Percentiles rank a stretch among this genome's conserved stretches.
Evolutionary conservation across 139 green algal species (phyloP).

Genomic region (Coccomyxa sp.): DNA sequence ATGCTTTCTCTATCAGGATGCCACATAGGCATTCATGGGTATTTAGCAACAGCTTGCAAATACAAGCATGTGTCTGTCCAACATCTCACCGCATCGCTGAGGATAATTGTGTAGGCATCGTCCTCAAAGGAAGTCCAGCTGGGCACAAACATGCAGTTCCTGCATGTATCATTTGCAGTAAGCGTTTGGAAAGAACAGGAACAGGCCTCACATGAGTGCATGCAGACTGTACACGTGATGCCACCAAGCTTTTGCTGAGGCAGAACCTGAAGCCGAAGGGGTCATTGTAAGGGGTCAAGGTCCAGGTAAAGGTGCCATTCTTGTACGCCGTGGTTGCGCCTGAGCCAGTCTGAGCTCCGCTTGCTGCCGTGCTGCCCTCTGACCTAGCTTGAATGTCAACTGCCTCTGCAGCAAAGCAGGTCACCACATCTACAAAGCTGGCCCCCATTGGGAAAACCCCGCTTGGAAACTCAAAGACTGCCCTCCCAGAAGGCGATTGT

Average conservation of each 20-base stretch:
- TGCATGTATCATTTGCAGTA: background rate
- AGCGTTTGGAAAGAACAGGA: background rate
- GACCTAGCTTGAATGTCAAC: background rate
- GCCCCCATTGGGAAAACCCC: background rate
- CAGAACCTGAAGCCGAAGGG: background rate
- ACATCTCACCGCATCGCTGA: background rate
- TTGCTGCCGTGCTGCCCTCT: background rate
- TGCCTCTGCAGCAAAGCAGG: background rate
- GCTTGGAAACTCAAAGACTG: background rate
- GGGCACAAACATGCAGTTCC: background rate
- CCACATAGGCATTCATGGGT: too few relatives aligned
- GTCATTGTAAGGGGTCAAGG: background rate
- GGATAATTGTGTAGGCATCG: background rate
- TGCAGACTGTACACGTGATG: background rate
- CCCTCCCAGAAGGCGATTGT: background rate
- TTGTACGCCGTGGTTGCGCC: background rate
- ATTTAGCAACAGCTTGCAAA: too few relatives aligned
- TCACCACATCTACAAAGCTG: background rate
- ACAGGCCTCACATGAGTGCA: background rate
- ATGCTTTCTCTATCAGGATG: too few relatives aligned
- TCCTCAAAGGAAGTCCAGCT: background rate
- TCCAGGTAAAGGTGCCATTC: background rate
- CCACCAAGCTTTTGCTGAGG: background rate
- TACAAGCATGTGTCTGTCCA: too few relatives aligned
- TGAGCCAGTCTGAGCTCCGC: too few relatives aligned